Conservation (phyloP, 331 rosid species). For the Acacia pycnantha region DNA sequence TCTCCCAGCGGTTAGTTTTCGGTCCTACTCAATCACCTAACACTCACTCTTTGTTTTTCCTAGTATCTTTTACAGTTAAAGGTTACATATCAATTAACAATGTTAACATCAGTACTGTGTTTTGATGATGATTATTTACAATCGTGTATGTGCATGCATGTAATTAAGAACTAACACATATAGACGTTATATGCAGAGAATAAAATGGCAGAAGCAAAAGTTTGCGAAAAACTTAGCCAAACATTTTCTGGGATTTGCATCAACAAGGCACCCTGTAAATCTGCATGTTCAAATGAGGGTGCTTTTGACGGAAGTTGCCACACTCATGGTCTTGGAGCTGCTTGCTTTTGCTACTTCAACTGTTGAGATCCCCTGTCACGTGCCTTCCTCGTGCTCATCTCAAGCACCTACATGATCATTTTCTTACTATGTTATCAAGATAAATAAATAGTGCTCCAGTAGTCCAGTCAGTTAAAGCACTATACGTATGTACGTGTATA, state of each 20-base stretch:
- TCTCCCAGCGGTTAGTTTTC: not conserved
- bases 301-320: not conserved
- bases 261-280: not conserved
- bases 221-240: not conserved
- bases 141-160: not conserved
- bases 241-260: not conserved
- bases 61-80: not conserved
- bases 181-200: not conserved
- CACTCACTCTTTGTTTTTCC: not conserved
- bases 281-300: not conserved
- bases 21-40: not conserved
- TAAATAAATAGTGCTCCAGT: not conserved
- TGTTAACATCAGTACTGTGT: not conserved
- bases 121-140: not conserved
- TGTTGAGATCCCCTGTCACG: not conserved
- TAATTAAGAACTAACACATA: not conserved
- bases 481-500: not conserved
- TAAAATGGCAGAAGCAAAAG: not conserved
- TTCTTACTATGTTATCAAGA: not conserved
- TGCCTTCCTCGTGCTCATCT: not conserved
- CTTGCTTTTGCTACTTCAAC: not conserved
- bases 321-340: not conserved
- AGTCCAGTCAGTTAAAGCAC: not conserved
- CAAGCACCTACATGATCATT: not conserved
- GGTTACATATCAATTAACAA: not conserved